phyloP scores from a whole-genome alignment of 2,329 filamentous ascomycete species.

The Arthroderma sp. region DNA sequence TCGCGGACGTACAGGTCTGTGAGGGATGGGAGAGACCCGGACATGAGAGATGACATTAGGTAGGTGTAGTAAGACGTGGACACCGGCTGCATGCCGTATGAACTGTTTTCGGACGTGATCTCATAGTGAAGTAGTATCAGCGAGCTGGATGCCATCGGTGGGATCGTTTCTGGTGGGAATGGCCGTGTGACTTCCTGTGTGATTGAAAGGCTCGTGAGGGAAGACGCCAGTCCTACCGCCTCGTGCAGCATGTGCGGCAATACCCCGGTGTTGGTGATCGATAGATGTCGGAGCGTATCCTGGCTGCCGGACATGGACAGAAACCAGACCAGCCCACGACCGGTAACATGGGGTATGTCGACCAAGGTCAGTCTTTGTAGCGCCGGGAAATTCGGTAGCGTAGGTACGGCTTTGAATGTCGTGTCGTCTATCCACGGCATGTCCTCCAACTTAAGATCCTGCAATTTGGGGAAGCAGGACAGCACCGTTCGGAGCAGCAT shows the following conservation, averaged over 20 bases:
- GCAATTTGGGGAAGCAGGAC: constrained; percentile 51
- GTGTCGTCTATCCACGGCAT: constrained; percentile 61
- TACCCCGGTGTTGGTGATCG: constrained; percentile 59
- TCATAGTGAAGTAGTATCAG: constrained; percentile 69
- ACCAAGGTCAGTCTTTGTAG: constrained; percentile 61
- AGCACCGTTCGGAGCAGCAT: constrained; percentile 53
- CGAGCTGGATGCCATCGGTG: constrained; percentile 53
- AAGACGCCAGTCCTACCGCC: constrained; percentile 30
- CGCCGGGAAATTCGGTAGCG: constrained; percentile 59
- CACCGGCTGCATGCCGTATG: constrained; percentile 41
- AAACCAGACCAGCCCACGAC: constrained; percentile 55
- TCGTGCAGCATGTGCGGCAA: constrained; percentile 27
- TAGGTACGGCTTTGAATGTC: constrained; percentile 54
- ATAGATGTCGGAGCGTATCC: constrained; percentile 51
- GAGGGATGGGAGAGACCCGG: constrained; percentile 59
- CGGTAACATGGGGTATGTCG: constrained; percentile 58
- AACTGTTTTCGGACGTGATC: constrained; percentile 48
- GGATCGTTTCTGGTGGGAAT: constrained; percentile 43
- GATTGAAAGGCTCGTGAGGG: constrained; percentile 38
- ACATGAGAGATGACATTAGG: constrained; percentile 67
- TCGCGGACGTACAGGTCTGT: constrained; percentile 75
- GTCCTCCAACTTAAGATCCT: constrained; percentile 60
- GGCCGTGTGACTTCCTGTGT: constrained; percentile 43
- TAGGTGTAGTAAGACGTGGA: constrained; percentile 65
- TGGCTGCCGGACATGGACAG: constrained; percentile 49